Evolutionary conservation across 805 yeast species (phyloP).

Genomic region (Metschnikowia borealis): DNA sequence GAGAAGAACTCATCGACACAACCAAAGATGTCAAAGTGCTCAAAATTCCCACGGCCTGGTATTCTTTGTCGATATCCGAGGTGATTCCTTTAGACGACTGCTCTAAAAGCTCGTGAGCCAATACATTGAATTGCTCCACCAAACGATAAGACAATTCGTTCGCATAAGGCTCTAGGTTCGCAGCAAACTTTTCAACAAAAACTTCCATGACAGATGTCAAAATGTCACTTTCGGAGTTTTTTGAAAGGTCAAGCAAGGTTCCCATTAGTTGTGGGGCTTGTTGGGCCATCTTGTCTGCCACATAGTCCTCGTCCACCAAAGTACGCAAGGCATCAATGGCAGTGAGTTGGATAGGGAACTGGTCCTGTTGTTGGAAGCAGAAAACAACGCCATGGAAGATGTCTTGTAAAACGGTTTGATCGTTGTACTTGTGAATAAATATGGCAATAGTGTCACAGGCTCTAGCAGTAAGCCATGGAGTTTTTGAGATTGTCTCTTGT

Average conservation of each 20-base stretch:
- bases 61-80: conserved; percentile 35
- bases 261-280: conserved; percentile 46
- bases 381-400: conserved; percentile 38
- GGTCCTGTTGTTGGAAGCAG: conserved; percentile 39
- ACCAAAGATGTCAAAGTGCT: conserved; percentile 41
- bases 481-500: conserved; percentile 22
- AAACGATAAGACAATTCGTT: conserved; percentile 47
- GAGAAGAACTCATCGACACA: conserved; percentile 39
- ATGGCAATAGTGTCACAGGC: conserved; percentile 45
- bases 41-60: conserved; percentile 42
- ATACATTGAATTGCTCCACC: conserved; percentile 67
- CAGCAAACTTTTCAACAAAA: conserved; percentile 41
- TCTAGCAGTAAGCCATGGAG: conserved; percentile 44
- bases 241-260: conserved; percentile 42
- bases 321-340: conserved; percentile 51
- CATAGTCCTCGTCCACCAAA: conserved; percentile 39
- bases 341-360: conserved; percentile 48
- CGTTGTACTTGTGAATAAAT: conserved; percentile 32
- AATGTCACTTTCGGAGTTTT: conserved; percentile 40
- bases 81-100: conserved; percentile 16
- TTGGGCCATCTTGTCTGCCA: conserved; percentile 37
- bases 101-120: conserved; percentile 55
- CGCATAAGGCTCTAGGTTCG: conserved; percentile 52
- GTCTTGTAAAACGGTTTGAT: conserved; percentile 33
- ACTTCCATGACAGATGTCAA: conserved; percentile 44